Conservation (phyloP, 257 asterid genomes). For the Lithospermum erythrorhizon region DNA sequence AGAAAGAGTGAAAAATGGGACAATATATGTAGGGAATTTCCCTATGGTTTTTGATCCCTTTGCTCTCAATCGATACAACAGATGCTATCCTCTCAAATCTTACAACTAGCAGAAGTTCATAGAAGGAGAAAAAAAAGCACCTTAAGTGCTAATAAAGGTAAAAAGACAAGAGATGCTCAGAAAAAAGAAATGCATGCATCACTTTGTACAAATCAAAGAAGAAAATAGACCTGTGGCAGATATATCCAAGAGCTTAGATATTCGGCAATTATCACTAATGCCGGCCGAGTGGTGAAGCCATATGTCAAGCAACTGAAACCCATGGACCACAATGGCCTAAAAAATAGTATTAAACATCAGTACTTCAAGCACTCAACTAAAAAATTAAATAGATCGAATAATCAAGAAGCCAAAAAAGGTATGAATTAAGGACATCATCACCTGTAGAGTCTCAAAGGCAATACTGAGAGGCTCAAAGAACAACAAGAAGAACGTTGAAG, state of each 20-base stretch:
- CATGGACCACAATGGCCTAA: constrained; percentile 90
- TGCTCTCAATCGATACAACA: neutral
- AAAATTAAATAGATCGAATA: neutral
- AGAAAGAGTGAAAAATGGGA: neutral
- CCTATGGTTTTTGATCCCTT: neutral
- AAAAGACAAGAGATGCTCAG: neutral
- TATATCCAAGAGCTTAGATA: constrained; percentile 55
- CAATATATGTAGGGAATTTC: neutral
- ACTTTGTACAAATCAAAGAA: neutral
- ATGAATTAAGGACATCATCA: constrained; percentile 10
- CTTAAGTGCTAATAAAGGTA: neutral
- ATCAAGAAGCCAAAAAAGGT: neutral
- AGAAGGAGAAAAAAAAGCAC: neutral
- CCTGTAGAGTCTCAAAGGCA: constrained; percentile 96
- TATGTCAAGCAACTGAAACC: constrained; percentile 89
- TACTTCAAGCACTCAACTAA: neutral
- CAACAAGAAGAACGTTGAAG: constrained; percentile 49
- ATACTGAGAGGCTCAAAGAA: constrained; percentile 93
- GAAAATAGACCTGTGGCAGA: constrained; percentile 56
- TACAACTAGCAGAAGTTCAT: neutral
- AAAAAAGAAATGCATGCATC: neutral
- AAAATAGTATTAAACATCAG: constrained; percentile 14
- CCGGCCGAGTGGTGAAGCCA: constrained; percentile 69
- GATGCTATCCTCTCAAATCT: neutral
- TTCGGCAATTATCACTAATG: constrained; percentile 46